These are phyloP conservation scores for Pseudogymnoascus sp. DNA, from an alignment of 2,329 filamentous ascomycete species.

Conservation along the genomic window DNA sequence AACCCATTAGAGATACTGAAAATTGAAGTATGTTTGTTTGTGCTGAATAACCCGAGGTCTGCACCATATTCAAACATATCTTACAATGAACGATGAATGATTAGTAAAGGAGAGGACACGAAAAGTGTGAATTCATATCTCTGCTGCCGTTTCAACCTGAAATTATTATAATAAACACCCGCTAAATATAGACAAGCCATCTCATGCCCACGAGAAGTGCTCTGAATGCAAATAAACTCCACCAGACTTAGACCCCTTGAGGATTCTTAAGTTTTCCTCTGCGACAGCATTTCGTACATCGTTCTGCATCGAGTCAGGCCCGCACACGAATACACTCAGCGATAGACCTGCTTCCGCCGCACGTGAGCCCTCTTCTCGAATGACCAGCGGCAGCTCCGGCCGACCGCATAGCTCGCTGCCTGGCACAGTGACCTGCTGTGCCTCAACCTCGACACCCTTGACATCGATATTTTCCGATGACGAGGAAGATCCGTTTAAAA, in stretches of 20 bases:
- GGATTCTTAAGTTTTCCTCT: slow-evolving; percentile 32
- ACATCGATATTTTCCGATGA: slow-evolving; percentile 2
- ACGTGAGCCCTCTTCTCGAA: slow-evolving; percentile 12
- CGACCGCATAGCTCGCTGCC: slow-evolving; percentile 20
- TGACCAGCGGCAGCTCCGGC: slow-evolving; percentile 29
- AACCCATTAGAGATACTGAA: not conserved
- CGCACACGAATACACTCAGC: slow-evolving; percentile 36
- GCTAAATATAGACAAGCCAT: not conserved
- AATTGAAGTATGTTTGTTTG: not conserved
- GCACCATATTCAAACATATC: not conserved
- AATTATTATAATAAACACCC: not conserved
- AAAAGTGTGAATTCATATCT: not conserved
- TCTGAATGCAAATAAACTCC: slow-evolving; percentile 42
- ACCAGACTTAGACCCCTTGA: slow-evolving; percentile 25
- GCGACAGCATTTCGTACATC: slow-evolving; percentile 42
- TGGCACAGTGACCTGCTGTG: slow-evolving; percentile 15
- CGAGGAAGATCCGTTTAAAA: not conserved
- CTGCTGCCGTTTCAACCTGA: not conserved
- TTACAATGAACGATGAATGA: not conserved
- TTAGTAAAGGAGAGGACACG: not conserved
- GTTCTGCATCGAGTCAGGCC: slow-evolving; percentile 38
- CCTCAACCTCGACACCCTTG: slow-evolving; percentile 6
- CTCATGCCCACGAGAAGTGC: slow-evolving; percentile 37
- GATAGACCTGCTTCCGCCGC: slow-evolving; percentile 14
- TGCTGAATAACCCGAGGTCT: not conserved